Percentiles rank a stretch among this genome's conserved stretches.
These are phyloP conservation scores for Massarina eburnea DNA, from an alignment of 2,329 filamentous ascomycete genomes.

Conservation along the genomic window DNA sequence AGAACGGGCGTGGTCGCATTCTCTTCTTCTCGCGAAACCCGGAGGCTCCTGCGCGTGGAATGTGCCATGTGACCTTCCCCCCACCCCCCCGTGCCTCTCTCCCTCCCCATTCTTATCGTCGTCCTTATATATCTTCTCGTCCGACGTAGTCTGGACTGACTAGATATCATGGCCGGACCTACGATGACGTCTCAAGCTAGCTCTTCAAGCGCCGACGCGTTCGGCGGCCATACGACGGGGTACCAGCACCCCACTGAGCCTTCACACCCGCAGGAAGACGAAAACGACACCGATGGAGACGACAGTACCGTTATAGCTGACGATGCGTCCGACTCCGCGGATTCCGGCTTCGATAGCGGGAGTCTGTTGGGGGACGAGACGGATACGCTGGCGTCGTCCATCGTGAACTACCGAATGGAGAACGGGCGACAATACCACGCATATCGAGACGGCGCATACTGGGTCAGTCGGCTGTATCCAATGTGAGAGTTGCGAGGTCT, in stretches of 20 bases:
- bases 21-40: no score
- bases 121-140: no score
- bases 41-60: no score
- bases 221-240: conserved; percentile 16
- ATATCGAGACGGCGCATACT: conserved; percentile 41
- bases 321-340: conserved; percentile 25
- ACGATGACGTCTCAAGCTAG: no score
- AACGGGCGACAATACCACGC: conserved; percentile 43
- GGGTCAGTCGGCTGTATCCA: conserved; percentile 20
- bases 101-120: no score
- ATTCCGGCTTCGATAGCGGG: conserved; percentile 42
- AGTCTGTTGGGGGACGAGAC: conserved; percentile 40
- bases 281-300: no score
- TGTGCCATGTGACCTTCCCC: no score
- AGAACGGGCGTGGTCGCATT: no score
- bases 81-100: no score
- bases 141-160: no score
- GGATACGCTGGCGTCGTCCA: conserved; percentile 38
- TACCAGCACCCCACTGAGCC: conserved; percentile 3
- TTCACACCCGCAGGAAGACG: no score
- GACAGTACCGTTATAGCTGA: no score
- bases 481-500: conserved; percentile 1
- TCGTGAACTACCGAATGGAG: conserved; percentile 40
- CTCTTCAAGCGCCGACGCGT: conserved; percentile 9
- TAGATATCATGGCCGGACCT: conserved; percentile 10